These are phyloP conservation scores for Lolium rigidum DNA, from an alignment of 176 grass and related monocot species.

Conservation along the genomic window DNA sequence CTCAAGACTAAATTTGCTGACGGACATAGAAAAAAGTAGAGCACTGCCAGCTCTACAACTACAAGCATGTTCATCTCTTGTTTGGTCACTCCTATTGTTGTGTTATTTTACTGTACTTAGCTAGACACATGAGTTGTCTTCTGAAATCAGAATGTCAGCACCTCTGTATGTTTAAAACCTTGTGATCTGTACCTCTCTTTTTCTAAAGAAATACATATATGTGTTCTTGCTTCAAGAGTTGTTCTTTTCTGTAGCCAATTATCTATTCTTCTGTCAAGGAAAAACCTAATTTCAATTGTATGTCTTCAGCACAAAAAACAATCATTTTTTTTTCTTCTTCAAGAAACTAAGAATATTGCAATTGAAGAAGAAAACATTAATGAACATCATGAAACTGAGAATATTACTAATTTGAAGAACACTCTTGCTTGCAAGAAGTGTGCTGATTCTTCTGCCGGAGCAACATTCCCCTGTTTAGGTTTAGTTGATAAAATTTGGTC, in stretches of 20 bases:
- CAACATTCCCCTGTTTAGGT: no score
- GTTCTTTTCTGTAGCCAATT: not conserved
- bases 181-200: not conserved
- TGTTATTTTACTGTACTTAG: not conserved
- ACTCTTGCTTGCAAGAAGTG: no score
- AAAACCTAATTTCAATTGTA: conserved; percentile 18
- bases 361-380: no score
- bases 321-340: no score
- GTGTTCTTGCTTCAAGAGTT: conserved; percentile 26
- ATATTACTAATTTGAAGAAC: no score
- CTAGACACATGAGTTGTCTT: not conserved
- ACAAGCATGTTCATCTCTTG: no score
- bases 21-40: not conserved
- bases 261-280: not conserved
- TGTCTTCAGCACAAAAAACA: conserved; percentile 35
- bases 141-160: not conserved
- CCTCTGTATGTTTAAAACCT: not conserved
- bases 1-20: not conserved
- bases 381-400: no score
- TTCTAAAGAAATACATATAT: not conserved
- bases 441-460: no score
- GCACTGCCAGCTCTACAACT: not conserved
- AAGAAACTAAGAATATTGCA: no score
- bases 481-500: no score
- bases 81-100: not conserved